These are phyloP conservation scores for Scutellaria minor DNA, from an alignment of 257 asterid genomes.

Conservation along the genomic window DNA sequence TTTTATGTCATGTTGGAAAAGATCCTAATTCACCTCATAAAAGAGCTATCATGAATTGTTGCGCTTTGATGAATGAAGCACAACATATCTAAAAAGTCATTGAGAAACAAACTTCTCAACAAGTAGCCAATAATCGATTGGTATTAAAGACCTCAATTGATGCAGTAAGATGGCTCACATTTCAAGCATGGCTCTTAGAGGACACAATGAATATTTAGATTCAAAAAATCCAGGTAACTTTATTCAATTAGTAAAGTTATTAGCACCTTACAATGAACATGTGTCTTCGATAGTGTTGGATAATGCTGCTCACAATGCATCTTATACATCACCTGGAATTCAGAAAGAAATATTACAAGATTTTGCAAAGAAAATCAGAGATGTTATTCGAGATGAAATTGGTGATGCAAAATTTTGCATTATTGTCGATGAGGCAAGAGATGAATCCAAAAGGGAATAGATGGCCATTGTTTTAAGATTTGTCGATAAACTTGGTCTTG, in stretches of 20 bases:
- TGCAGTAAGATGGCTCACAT: neutral
- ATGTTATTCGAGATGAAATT: too few relatives aligned
- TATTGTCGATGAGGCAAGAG: neutral
- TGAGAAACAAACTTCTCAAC: neutral
- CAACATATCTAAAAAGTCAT: too few relatives aligned
- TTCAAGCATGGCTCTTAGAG: neutral
- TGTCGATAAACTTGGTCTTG: neutral
- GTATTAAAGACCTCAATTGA: neutral
- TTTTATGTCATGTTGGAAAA: neutral
- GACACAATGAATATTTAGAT: neutral
- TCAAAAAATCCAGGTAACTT: neutral
- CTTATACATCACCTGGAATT: neutral
- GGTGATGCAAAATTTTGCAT: neutral
- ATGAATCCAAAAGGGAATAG: neutral
- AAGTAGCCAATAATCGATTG: neutral
- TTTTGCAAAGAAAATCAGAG: too few relatives aligned
- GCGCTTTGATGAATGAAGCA: neutral
- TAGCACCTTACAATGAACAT: neutral
- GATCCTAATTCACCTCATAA: neutral
- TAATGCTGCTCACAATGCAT: neutral
- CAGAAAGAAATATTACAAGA: neutral
- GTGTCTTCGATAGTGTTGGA: neutral
- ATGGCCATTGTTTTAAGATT: neutral
- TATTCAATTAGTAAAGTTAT: neutral
- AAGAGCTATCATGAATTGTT: neutral